Base-by-base conservation (phyloP, 306 rosid genomes). In the Pyrus betulifolia region DNA sequence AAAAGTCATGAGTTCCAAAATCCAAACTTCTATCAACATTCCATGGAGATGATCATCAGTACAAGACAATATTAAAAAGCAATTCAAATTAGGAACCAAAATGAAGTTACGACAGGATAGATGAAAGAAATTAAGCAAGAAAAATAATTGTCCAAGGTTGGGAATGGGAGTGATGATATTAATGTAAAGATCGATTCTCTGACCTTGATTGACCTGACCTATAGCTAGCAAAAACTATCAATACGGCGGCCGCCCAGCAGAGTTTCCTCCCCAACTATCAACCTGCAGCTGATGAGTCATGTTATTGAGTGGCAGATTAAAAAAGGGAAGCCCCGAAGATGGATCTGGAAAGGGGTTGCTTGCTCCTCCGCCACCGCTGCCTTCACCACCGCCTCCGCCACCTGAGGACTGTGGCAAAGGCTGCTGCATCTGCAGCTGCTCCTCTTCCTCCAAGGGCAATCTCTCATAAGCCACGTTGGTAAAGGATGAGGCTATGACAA, bases 391-490 rank as follows among this genome's bases (percentile, higher is more conserved):
- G 1, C 71, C 76, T 1, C 78, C 81, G 0, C 82, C 84, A 0
- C 73, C 81, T 0, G 96, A 85, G 3, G 94, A 84, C 80, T 88
- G 93, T 3, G 83, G 58, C 15, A 73, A 38, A 35, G 86, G 86
- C 74, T 84, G 91, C 46, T 86, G 93, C 76, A 86, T 82, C 80
- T 85, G 93, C 33, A 80, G 46, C 45, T 87, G 62, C 66, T 74
- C 79, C 78, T 94, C 98, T 58, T 91, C 97, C 2, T 90, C 98
- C 59, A 94, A 80, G 4, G 98, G 97, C 83, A 94, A 64, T 42
- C 97, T 90, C 84, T 94, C 98, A 55, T 94, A 94, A 0, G 97
- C 96, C 10, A 94, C 97, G 73, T 94, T 92, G 8, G 98, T 92
- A 31, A 94, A 94, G 2, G 98, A 92, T 3, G 98, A 94, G 25